Evolutionary conservation across 441 rosid genomes (phyloP).

Genomic region (Adansonia grandidieri): DNA sequence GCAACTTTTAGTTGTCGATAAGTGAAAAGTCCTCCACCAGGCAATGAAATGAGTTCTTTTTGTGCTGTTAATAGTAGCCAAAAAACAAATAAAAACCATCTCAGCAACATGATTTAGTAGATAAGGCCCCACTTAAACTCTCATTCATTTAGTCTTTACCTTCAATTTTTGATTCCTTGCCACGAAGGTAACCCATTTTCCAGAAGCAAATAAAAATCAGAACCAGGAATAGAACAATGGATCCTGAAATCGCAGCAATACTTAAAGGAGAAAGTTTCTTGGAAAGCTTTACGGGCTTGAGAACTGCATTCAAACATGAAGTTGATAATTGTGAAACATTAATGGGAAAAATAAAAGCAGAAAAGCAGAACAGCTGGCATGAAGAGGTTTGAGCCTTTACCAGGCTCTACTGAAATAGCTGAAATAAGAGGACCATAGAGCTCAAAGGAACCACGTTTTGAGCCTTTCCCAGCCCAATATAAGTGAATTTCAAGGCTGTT

Average conservation of each 20-base stretch:
- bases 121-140: slow-evolving; percentile 5
- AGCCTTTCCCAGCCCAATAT: slow-evolving; percentile 76
- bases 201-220: slow-evolving; percentile 24
- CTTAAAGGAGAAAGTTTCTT: slow-evolving; percentile 32
- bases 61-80: slow-evolving; percentile 7
- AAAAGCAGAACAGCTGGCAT: background rate
- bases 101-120: background rate
- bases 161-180: slow-evolving; percentile 34
- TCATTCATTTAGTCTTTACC: slow-evolving; percentile 11
- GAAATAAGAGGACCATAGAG: slow-evolving; percentile 75
- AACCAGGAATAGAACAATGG: slow-evolving; percentile 36
- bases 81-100: slow-evolving; percentile 3
- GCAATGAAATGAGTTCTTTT: slow-evolving; percentile 14
- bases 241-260: slow-evolving; percentile 38
- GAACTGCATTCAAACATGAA: slow-evolving; percentile 40
- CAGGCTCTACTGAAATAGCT: slow-evolving; percentile 59
- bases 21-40: slow-evolving; percentile 49
- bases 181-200: slow-evolving; percentile 44
- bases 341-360: too few relatives aligned
- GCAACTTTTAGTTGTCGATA: slow-evolving; percentile 65
- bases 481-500: slow-evolving; percentile 54
- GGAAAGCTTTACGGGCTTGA: slow-evolving; percentile 29
- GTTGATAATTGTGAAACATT: background rate
- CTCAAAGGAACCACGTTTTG: slow-evolving; percentile 54
- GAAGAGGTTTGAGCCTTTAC: slow-evolving; percentile 31